Conservation (phyloP, 805 yeast species). For the Naumovozyma dairenensis region DNA sequence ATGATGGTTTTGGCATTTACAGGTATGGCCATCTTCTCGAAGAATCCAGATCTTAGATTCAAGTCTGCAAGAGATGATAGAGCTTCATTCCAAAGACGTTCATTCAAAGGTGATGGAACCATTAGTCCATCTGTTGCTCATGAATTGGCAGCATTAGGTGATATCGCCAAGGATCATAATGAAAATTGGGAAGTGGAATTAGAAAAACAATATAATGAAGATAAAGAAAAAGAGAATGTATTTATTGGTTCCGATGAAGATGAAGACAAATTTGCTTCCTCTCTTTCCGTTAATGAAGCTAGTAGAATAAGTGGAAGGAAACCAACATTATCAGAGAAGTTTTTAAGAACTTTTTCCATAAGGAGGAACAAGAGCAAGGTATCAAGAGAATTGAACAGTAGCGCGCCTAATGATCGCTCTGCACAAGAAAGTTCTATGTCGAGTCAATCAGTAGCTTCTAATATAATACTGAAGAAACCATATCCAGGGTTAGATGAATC, state of each 20-base stretch:
- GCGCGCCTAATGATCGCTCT: too few species aligned
- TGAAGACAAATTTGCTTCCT: conserved; percentile 8
- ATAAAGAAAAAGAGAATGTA: conserved; percentile 4
- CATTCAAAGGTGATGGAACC: conserved; percentile 23
- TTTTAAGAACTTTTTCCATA: conserved; percentile 15
- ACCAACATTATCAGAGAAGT: conserved; percentile 9
- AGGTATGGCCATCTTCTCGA: conserved; percentile 53
- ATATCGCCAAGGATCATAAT: conserved; percentile 74
- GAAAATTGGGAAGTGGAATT: conserved; percentile 64
- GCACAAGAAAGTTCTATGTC: conserved; percentile 1
- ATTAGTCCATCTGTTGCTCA: conserved; percentile 29
- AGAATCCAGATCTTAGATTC: conserved; percentile 82
- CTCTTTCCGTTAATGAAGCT: conserved; percentile 10
- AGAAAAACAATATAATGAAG: conserved; percentile 6
- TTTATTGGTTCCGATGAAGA: conserved; percentile 3
- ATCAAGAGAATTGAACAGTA: conserved; percentile 3
- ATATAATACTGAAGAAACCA: conserved; percentile 6
- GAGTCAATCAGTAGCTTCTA: neutral
- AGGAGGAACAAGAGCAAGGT: conserved; percentile 4
- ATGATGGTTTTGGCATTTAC: conserved; percentile 60
- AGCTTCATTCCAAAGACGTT: conserved; percentile 64
- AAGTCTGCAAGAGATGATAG: conserved; percentile 88
- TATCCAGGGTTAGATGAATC: conserved; percentile 9
- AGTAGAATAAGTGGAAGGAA: neutral
- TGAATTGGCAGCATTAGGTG: conserved; percentile 65